Conservation (phyloP, 495 filamentous ascomycete species). For the Lophiostoma macrostomum region DNA sequence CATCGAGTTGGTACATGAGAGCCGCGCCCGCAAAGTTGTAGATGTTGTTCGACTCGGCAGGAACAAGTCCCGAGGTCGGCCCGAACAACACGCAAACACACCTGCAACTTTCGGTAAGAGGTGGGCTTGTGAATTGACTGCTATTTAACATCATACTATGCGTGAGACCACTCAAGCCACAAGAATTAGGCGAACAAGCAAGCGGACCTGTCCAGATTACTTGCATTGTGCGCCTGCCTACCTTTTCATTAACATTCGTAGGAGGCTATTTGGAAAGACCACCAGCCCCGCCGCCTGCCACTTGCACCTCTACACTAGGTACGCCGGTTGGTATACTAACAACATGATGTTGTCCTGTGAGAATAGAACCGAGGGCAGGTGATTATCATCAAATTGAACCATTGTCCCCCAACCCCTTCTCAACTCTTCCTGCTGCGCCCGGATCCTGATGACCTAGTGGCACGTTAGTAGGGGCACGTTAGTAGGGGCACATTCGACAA, state of each 20-base stretch:
- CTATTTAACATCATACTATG: too few relatives aligned
- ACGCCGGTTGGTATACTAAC: conserved; percentile 19
- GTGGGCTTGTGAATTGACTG: too few relatives aligned
- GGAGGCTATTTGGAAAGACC: neutral
- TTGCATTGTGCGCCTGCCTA: too few relatives aligned
- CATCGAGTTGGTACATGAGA: conserved; percentile 23
- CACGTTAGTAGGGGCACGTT: conserved; percentile 6
- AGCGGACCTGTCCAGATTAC: too few relatives aligned
- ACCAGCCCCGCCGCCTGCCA: conserved; percentile 7
- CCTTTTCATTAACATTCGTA: conserved; percentile 9
- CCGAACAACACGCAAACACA: too few relatives aligned
- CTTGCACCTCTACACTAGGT: too few relatives aligned
- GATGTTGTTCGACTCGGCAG: neutral
- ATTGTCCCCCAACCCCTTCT: neutral
- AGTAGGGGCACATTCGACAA: too few relatives aligned
- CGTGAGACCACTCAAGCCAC: too few relatives aligned
- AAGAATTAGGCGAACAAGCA: too few relatives aligned
- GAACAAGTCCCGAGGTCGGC: conserved; percentile 15
- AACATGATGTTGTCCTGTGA: conserved; percentile 11
- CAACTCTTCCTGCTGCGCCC: conserved; percentile 26
- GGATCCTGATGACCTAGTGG: conserved; percentile 33
- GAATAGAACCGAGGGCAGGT: conserved; percentile 3
- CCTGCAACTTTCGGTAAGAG: too few relatives aligned
- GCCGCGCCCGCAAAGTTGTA: neutral
- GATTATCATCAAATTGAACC: conserved; percentile 13